A percentile compares a stretch with the other conserved stretches of the same genome.
These are phyloP conservation scores for Albatrellus sp. DNA, from an alignment of 1,284 basidiomycete species.

Conservation along the genomic window DNA sequence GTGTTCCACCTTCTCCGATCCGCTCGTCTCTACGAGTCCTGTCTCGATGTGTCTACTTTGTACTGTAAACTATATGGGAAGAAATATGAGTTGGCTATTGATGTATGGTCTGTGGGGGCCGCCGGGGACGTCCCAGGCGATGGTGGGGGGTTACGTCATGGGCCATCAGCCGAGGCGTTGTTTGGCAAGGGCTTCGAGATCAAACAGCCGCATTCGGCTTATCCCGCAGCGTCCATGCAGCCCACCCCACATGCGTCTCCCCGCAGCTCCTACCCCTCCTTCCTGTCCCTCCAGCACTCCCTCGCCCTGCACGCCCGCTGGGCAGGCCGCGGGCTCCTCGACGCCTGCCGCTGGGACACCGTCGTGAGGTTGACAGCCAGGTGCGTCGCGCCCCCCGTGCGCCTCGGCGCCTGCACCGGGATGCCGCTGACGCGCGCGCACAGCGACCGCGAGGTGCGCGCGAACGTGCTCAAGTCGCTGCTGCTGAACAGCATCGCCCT, in stretches of 20 bases:
- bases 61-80: too few relatives aligned
- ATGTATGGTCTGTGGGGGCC: neutral
- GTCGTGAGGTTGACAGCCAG: constrained; percentile 41
- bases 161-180: constrained; percentile 1
- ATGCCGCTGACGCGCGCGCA: neutral
- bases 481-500: constrained; percentile 60
- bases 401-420: constrained; percentile 7
- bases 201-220: constrained; percentile 1
- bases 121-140: neutral
- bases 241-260: too few relatives aligned
- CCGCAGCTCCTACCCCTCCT: constrained; percentile 43
- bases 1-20: neutral
- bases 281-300: constrained; percentile 52
- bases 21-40: too few relatives aligned
- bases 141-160: too few relatives aligned
- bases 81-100: neutral
- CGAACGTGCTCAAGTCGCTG: constrained; percentile 60
- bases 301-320: constrained; percentile 45
- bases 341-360: constrained; percentile 61
- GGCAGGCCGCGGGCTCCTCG: constrained; percentile 46
- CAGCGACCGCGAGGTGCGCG: constrained; percentile 64
- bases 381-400: constrained; percentile 15
- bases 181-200: constrained; percentile 6
- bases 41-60: too few relatives aligned
- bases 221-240: constrained; percentile 1